Base-by-base conservation (phyloP, 2,329 filamentous ascomycete genomes). In the Trichoderma koningii region DNA sequence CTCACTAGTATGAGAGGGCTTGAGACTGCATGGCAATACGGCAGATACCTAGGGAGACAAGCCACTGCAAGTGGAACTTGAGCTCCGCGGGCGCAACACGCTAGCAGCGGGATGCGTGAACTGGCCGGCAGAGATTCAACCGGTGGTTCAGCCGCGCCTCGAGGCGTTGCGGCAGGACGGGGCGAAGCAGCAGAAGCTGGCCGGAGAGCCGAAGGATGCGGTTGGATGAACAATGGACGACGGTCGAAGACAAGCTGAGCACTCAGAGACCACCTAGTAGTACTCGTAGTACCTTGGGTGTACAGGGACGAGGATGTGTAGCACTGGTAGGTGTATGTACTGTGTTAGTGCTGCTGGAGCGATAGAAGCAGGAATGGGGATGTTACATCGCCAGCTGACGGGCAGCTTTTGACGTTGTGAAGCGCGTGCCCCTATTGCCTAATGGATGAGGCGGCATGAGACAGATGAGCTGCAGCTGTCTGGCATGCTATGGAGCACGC, bases 381-480 rank as follows among this genome's bases (percentile, higher is more conserved):
- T 42, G 57, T 26, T 52, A 38, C 50, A 48, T 53, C n/a, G 50
- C 26, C 41, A 53, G 52, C 19, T 28, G 41, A 3, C 30, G 30
- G 55, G 12, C 15, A 23, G 28, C n/a, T 42, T 57, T 56, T 44
- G 23, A 34, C 6, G 55, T 48, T 41, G 14, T 4, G 55, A 57
- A 17, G 55, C 26, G 59, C 47, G 59, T 34, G 48, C 48, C 59
- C 59, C 59, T 63, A 55, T 63, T 63, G 59, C 48, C 23, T 47
- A 38, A 12, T 52, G 21, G 23, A 41, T 44, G 28, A 59, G 55
- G 44, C 48, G n/a, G 21, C 12, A 51, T 44, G 17, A 23, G 48
- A 38, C 44, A 38, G 59, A 63, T 53, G 59, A 63, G 50, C 59
- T 47, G 59, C 59, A 63, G 56, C 9, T 10, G 19, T 51, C 45